Evolutionary conservation across 2,329 filamentous ascomycete species (phyloP).

Genomic region (Dendryphion nanum): DNA sequence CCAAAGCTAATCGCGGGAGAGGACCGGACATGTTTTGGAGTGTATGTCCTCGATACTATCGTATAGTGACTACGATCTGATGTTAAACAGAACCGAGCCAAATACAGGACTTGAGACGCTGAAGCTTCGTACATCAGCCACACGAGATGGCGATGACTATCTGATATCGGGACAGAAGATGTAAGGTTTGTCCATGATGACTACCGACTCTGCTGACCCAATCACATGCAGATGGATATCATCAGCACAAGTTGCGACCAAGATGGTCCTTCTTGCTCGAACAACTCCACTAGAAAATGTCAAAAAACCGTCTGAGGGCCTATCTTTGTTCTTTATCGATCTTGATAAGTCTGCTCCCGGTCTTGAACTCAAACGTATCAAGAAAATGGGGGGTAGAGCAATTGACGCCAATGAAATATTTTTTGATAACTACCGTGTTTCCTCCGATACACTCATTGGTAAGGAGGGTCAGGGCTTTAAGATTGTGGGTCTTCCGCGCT

Average conservation of each 20-base stretch:
- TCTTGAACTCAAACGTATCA: conserved; percentile 68
- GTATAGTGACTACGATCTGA: not conserved
- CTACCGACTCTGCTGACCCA: conserved; percentile 3
- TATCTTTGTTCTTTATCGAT: conserved; percentile 80
- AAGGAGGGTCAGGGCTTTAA: conserved; percentile 75
- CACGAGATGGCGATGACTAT: conserved; percentile 61
- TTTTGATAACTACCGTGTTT: conserved; percentile 74
- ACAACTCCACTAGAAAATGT: conserved; percentile 69
- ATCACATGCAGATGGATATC: conserved; percentile 65
- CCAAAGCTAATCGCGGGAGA: conserved; percentile 69
- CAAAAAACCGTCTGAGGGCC: conserved; percentile 68
- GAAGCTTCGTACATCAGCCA: conserved; percentile 65
- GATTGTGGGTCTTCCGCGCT: conserved; percentile 47
- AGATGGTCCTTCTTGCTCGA: conserved; percentile 80
- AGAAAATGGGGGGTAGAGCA: conserved; percentile 81
- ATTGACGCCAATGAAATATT: conserved; percentile 87
- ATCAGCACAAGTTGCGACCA: conserved; percentile 75
- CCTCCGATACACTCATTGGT: conserved; percentile 65
- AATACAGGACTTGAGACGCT: conserved; percentile 78
- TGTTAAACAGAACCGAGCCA: conserved; percentile 62
- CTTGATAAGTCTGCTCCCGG: conserved; percentile 61
- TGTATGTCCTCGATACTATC: conserved; percentile 35
- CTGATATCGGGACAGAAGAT: conserved; percentile 77
- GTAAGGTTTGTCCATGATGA: conserved; percentile 8
- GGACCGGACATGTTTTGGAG: conserved; percentile 74